These are phyloP conservation scores for Collybia sp. DNA, from an alignment of 768 basidiomycete genomes.

Conservation along the genomic window DNA sequence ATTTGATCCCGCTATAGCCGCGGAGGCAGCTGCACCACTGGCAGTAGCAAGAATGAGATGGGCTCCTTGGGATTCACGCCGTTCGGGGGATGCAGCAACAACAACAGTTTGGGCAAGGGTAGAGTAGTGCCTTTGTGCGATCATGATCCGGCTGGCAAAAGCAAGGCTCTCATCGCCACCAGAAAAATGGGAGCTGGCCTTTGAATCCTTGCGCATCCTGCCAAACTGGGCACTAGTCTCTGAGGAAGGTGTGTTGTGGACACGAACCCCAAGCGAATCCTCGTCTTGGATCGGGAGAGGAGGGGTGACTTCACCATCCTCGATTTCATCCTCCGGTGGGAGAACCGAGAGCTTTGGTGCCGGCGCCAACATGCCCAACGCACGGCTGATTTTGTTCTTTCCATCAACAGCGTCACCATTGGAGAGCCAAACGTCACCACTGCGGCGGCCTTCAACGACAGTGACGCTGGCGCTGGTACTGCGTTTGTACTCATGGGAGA, in stretches of 20 bases:
- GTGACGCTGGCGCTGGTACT: slow-evolving; percentile 61
- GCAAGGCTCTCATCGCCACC: slow-evolving; percentile 45
- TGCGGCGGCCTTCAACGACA: slow-evolving; percentile 65
- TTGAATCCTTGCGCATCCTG: slow-evolving; percentile 45
- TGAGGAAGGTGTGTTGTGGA: slow-evolving; percentile 50
- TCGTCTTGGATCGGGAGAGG: slow-evolving; percentile 59
- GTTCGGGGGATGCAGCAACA: slow-evolving; percentile 41
- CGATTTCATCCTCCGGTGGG: slow-evolving; percentile 45
- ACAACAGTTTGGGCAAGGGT: slow-evolving; percentile 62
- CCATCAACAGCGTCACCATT: slow-evolving; percentile 72
- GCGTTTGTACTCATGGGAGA: slow-evolving; percentile 57
- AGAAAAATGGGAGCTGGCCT: slow-evolving; percentile 50
- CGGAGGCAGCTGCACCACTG: slow-evolving; percentile 26
- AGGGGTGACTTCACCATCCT: slow-evolving; percentile 43
- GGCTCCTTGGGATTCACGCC: slow-evolving; percentile 23
- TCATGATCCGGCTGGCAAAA: slow-evolving; percentile 57
- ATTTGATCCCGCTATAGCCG: slow-evolving; percentile 22
- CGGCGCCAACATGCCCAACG: slow-evolving; percentile 57
- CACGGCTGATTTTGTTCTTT: slow-evolving; percentile 55
- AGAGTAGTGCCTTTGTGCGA: slow-evolving; percentile 72
- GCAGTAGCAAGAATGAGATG: slow-evolving; percentile 28
- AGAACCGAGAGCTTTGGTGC: slow-evolving; percentile 67
- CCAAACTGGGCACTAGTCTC: slow-evolving; percentile 57
- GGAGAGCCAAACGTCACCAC: slow-evolving; percentile 70
- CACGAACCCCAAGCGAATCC: slow-evolving; percentile 36